Percentiles rank a stretch among this genome's conserved stretches.
Conservation (phyloP, 106 monocot species). For the Dendrobium catenatum region DNA sequence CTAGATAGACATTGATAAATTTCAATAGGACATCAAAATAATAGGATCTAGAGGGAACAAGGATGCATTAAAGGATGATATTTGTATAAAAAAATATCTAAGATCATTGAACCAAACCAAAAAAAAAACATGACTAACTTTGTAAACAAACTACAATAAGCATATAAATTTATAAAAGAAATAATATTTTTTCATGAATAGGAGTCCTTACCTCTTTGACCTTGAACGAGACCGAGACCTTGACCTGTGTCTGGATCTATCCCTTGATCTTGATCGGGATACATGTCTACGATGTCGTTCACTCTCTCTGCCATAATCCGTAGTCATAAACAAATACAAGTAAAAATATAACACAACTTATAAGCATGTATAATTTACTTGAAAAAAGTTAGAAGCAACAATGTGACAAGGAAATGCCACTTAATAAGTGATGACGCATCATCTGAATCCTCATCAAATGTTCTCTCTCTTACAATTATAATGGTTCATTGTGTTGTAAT, state of each 20-base stretch:
- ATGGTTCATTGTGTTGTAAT: no score
- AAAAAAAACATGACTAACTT: not conserved
- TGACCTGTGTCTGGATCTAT: slow-evolving; percentile 53
- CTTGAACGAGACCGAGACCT: slow-evolving; percentile 57
- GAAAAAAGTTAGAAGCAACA: not conserved
- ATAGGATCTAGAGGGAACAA: not conserved
- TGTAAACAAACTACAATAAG: not conserved
- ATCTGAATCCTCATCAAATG: not conserved
- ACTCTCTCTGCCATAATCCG: slow-evolving; percentile 55
- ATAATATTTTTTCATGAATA: not conserved
- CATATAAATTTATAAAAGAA: not conserved
- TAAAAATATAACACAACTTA: not conserved
- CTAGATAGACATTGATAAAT: not conserved
- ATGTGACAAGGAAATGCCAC: not conserved
- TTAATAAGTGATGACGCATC: not conserved
- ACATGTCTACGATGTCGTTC: slow-evolving; percentile 42
- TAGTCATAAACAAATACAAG: slow-evolving; percentile 5
- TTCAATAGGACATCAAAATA: not conserved
- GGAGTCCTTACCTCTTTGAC: slow-evolving; percentile 55
- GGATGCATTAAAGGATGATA: not conserved
- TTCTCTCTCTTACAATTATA: not conserved
- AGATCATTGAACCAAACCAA: not conserved
- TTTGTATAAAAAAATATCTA: not conserved
- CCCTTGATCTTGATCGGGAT: slow-evolving; percentile 47
- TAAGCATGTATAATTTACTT: not conserved